Percentiles rank a stretch among this genome's conserved stretches.
phyloP scores from a whole-genome alignment of 345 rosid genomes.

The Durio zibethinus region DNA sequence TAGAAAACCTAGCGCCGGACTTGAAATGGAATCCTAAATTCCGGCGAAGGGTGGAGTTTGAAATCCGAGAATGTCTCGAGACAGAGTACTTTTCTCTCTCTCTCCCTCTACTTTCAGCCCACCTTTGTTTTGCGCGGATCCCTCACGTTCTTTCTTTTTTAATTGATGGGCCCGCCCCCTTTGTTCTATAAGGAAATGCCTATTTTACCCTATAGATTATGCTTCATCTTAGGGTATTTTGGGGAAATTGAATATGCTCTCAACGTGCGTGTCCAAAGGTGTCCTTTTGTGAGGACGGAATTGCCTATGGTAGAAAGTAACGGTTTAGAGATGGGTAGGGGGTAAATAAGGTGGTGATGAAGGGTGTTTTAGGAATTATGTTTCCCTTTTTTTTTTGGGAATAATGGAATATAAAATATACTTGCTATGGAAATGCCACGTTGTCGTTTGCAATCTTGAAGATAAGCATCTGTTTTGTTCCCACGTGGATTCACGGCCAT shows the following conservation, averaged over 20 bases:
- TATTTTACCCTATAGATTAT: slow-evolving; percentile 26
- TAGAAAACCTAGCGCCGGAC: slow-evolving; percentile 58
- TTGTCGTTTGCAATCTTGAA: slow-evolving; percentile 21
- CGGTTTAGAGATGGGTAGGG: not conserved
- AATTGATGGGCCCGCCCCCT: slow-evolving; percentile 28
- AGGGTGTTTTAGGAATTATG: slow-evolving; percentile 12
- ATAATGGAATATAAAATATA: slow-evolving; percentile 11
- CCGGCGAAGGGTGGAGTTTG: slow-evolving; percentile 61
- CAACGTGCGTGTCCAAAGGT: slow-evolving; percentile 27
- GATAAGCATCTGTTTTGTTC: slow-evolving; percentile 39
- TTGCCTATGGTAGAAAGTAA: slow-evolving; percentile 20
- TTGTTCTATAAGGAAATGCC: slow-evolving; percentile 10
- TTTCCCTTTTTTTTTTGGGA: not conserved
- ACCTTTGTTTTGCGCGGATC: slow-evolving; percentile 48
- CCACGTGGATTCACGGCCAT: slow-evolving; percentile 34
- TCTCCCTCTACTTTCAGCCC: slow-evolving; percentile 39
- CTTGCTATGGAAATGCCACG: slow-evolving; percentile 25
- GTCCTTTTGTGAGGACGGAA: slow-evolving; percentile 14
- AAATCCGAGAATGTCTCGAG: slow-evolving; percentile 85
- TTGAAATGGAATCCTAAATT: slow-evolving; percentile 51
- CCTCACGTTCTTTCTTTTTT: slow-evolving; percentile 37
- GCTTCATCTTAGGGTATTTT: slow-evolving; percentile 17
- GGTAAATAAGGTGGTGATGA: not conserved
- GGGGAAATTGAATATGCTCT: not conserved
- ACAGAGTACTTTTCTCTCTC: slow-evolving; percentile 33